phyloP scores from a whole-genome alignment of 2,329 filamentous ascomycete species.

The Lizonia empirigonia region DNA sequence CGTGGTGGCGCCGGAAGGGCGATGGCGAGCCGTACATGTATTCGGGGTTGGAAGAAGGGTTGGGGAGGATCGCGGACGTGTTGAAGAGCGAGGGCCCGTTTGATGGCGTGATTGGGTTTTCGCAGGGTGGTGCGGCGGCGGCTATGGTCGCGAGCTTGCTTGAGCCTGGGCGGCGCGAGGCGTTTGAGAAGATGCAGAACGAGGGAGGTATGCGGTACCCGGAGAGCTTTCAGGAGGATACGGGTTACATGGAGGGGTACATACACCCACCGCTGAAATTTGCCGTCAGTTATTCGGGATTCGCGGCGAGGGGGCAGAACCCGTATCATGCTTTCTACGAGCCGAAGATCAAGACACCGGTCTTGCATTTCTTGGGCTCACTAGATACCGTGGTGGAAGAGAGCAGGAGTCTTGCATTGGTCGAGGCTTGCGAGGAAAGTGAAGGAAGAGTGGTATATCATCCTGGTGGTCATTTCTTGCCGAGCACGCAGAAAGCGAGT shows the following conservation, averaged over 20 bases:
- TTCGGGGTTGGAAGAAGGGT: constrained; percentile 70
- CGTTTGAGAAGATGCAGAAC: constrained; percentile 53
- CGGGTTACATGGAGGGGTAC: constrained; percentile 22
- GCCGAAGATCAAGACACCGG: constrained; percentile 75
- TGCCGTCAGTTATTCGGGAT: constrained; percentile 77
- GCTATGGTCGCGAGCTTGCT: constrained; percentile 74
- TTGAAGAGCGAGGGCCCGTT: constrained; percentile 43
- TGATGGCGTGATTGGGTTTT: constrained; percentile 46
- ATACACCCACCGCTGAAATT: constrained; percentile 68
- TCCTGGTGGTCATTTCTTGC: constrained; percentile 90
- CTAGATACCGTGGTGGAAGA: constrained; percentile 91
- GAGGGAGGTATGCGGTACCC: constrained; percentile 60
- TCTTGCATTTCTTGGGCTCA: constrained; percentile 80
- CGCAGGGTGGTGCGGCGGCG: constrained; percentile 61
- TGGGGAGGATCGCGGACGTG: constrained; percentile 62
- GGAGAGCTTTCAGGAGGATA: constrained; percentile 50
- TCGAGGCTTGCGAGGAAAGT: constrained; percentile 65
- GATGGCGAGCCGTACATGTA: constrained; percentile 63
- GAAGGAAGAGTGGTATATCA: constrained; percentile 68
- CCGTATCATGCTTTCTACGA: constrained; percentile 73
- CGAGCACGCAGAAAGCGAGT: constrained; percentile 77
- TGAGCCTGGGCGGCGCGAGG: constrained; percentile 59
- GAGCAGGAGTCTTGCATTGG: constrained; percentile 67
- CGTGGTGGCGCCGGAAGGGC: constrained; percentile 76
- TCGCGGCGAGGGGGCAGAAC: constrained; percentile 65